Percentiles rank a stretch among this genome's conserved stretches.
Conservation (phyloP, 176 grass and related monocot genomes). For the Musa troglodytarum region DNA sequence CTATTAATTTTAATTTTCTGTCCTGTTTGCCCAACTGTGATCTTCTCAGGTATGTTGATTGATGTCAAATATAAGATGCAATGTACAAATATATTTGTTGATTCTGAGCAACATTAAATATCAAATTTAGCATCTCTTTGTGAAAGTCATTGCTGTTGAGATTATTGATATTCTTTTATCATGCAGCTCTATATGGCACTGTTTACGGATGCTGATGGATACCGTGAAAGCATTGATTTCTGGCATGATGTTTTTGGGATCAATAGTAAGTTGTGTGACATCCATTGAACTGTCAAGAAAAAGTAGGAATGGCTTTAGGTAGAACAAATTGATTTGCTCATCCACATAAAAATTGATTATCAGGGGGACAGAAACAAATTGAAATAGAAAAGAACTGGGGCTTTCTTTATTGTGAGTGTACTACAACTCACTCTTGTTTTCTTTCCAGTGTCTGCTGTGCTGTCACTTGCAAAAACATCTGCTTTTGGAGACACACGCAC, state of each 20-base stretch:
- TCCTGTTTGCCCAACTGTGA: too few species aligned
- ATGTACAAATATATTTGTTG: too few species aligned
- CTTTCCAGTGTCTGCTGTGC: slow-evolving; percentile 70
- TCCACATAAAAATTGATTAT: background rate
- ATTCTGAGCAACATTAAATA: too few species aligned
- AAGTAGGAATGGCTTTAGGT: background rate
- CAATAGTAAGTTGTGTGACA: slow-evolving; percentile 65
- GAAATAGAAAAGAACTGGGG: too few species aligned
- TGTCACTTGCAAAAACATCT: slow-evolving; percentile 71
- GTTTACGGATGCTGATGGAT: slow-evolving; percentile 67
- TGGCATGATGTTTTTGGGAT: slow-evolving; percentile 96
- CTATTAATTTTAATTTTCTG: too few species aligned
- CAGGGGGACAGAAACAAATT: background rate
- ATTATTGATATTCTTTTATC: slow-evolving; percentile 9
- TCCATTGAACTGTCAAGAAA: background rate
- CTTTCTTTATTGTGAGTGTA: background rate
- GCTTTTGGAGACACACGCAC: slow-evolving; percentile 74
- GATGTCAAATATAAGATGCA: too few species aligned
- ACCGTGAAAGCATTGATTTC: slow-evolving; percentile 86
- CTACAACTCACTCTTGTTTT: background rate
- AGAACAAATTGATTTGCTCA: background rate
- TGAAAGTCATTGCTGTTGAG: background rate
- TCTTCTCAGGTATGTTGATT: too few species aligned
- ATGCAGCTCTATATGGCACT: slow-evolving; percentile 94
- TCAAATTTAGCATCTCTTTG: background rate